Evolutionary conservation across 108 stramenopile species (phyloP).

Genomic region (Discostella pseudostelligera): DNA sequence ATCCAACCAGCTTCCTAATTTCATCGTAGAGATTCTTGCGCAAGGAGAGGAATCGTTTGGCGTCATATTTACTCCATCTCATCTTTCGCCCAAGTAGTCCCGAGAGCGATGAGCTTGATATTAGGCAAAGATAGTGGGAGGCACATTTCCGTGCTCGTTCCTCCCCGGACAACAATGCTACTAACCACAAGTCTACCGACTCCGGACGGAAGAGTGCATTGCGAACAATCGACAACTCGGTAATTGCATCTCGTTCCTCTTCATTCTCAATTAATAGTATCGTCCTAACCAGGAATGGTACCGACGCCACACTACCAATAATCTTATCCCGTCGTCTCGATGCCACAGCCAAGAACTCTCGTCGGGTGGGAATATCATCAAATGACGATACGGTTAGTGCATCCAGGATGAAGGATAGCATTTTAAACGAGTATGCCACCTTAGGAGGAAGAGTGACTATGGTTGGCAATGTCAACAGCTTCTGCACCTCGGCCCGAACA

Average conservation of each 20-base stretch:
- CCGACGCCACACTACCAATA: conserved; percentile 10
- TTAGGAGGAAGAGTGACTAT: conserved; percentile 15
- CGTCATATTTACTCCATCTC: conserved; percentile 10
- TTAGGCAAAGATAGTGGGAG: conserved; percentile 7
- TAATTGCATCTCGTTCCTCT: conserved; percentile 3
- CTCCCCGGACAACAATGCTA: conserved; percentile 6
- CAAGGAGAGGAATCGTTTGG: conserved; percentile 5
- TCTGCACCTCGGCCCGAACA: conserved; percentile 24
- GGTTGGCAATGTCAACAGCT: conserved; percentile 1
- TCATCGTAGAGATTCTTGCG: conserved; percentile 6
- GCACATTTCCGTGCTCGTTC: conserved; percentile 10
- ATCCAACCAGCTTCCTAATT: conserved; percentile 9
- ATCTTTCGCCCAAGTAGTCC: conserved; percentile 10
- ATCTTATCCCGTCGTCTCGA: conserved; percentile 23
- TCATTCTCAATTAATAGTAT: conserved; percentile 15
- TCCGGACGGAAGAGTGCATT: conserved; percentile 5
- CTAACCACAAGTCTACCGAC: conserved; percentile 12
- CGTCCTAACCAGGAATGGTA: conserved; percentile 24
- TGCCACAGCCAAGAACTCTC: conserved; percentile 10
- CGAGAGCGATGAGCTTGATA: conserved; percentile 20
- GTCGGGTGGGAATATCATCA: conserved; percentile 10
- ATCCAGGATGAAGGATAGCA: conserved; percentile 20
- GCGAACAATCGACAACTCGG: conserved; percentile 6
- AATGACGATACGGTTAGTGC: conserved; percentile 4
- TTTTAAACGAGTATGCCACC: conserved; percentile 22